Evolutionary conservation across 352 stramenopile genomes (phyloP).

Genomic region (Blastocystis sp.): DNA sequence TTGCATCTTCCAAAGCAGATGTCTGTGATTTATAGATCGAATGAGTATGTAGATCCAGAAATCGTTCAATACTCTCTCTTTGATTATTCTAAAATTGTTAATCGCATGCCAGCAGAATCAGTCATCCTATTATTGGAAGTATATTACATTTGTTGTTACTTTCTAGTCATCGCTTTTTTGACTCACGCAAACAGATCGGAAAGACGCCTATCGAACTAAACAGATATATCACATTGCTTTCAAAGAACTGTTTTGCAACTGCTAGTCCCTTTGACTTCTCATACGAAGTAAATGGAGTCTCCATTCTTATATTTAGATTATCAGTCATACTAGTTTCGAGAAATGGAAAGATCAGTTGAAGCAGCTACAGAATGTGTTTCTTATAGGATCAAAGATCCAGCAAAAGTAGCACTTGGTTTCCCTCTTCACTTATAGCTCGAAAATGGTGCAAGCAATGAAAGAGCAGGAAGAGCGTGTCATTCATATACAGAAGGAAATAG

Average conservation of each 20-base stretch:
- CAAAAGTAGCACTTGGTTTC: background rate
- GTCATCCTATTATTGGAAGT: slow-evolving; percentile 55
- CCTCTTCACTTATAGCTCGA: background rate
- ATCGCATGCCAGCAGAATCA: background rate
- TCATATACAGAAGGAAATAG: background rate
- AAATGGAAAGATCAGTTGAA: slow-evolving; percentile 19
- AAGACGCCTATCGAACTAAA: slow-evolving; percentile 42
- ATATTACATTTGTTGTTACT: background rate
- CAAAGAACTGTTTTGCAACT: slow-evolving; percentile 9
- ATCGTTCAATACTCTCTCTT: background rate
- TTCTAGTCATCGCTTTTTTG: slow-evolving; percentile 36
- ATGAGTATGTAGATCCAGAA: background rate
- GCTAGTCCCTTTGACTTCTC: background rate
- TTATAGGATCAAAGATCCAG: background rate
- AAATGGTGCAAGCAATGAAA: background rate
- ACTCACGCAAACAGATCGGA: background rate
- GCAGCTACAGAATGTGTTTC: background rate
- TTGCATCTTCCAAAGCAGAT: background rate
- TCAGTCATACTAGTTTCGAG: background rate
- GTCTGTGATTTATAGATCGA: background rate
- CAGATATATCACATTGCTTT: background rate
- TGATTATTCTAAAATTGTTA: slow-evolving; percentile 24
- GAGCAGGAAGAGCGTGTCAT: background rate
- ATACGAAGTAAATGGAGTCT: background rate
- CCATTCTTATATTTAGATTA: background rate